These are phyloP conservation scores for Psilocybe azurescens DNA, from an alignment of 768 basidiomycete genomes.

Conservation along the genomic window DNA sequence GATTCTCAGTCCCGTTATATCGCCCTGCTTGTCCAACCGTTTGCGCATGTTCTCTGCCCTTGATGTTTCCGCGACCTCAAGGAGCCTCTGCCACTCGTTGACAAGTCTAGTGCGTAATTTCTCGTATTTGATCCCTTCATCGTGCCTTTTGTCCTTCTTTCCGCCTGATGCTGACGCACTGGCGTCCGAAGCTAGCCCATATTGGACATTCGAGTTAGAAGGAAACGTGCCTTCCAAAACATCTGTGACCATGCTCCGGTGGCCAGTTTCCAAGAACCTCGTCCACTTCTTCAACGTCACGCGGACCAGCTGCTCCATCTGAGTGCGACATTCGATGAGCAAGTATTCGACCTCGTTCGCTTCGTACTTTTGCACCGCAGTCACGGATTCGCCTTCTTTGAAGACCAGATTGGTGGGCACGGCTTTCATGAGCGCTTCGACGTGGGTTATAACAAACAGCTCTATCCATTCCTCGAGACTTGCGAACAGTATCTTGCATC, in stretches of 20 bases:
- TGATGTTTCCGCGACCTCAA: neutral
- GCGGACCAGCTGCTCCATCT: neutral
- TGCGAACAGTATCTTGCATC: neutral
- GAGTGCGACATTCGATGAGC: conserved; percentile 4
- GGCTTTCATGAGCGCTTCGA: conserved; percentile 5
- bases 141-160: neutral
- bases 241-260: neutral
- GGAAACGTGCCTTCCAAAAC: neutral
- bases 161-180: neutral
- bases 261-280: neutral
- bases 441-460: conserved; percentile 1
- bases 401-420: conserved; percentile 9
- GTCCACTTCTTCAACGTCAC: conserved; percentile 3
- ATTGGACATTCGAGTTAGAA: neutral
- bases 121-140: conserved; percentile 4
- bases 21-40: neutral
- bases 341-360: conserved; percentile 15
- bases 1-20: conserved; percentile 1
- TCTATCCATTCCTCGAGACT: conserved; percentile 10
- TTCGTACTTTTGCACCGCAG: conserved; percentile 7
- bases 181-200: neutral
- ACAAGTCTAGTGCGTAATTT: conserved; percentile 1
- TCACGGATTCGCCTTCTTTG: conserved; percentile 4
- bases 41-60: neutral
- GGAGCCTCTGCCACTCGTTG: conserved; percentile 7